Conservation (phyloP, 2,329 filamentous ascomycete species). For the Apiospora koreana region DNA sequence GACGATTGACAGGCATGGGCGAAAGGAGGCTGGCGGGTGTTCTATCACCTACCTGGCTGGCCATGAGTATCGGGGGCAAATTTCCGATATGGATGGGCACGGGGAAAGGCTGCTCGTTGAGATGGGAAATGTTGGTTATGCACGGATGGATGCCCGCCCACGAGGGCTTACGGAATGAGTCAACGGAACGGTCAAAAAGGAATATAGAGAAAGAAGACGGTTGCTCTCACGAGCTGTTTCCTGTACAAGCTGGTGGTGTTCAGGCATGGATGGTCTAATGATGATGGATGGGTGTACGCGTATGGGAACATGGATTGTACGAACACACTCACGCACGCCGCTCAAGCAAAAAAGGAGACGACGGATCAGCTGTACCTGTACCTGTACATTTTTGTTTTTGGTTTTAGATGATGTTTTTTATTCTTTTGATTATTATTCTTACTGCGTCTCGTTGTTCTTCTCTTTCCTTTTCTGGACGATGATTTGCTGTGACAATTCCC, state of each 20-base stretch:
- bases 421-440: neutral
- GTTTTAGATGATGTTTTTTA: neutral
- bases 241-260: constrained; percentile 14
- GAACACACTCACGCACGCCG: constrained; percentile 5
- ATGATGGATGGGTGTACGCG: constrained; percentile 10
- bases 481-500: neutral
- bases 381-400: constrained; percentile 1
- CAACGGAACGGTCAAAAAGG: constrained; percentile 13
- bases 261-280: constrained; percentile 10
- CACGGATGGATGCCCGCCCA: constrained; percentile 14
- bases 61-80: neutral
- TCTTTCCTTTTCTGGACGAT: neutral
- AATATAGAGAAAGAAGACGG: constrained; percentile 21
- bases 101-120: neutral
- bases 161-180: neutral
- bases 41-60: neutral
- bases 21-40: neutral
- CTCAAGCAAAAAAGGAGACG: neutral
- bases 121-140: constrained; percentile 10
- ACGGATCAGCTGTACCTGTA: constrained; percentile 1
- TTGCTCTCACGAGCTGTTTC: constrained; percentile 25
- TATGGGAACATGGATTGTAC: constrained; percentile 12
- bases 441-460: neutral
- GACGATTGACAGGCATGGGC: neutral
- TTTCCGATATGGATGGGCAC: neutral